Evolutionary conservation across 768 basidiomycete species (phyloP), one percentile per base, ranked within the genome.

Genomic region (Hebeloma cylindrosporum): DNA sequence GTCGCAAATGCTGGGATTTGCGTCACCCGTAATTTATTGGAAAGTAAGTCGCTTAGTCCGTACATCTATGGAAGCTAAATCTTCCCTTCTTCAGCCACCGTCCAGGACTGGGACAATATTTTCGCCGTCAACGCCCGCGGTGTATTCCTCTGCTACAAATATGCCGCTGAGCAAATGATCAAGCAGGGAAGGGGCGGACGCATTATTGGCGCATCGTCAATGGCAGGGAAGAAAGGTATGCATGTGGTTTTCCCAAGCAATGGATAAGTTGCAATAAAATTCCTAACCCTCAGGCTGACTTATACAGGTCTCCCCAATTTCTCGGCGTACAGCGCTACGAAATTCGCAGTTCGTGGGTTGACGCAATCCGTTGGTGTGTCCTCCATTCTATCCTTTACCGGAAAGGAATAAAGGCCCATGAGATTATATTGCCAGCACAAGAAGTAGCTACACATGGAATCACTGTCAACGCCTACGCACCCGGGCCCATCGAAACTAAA

Each of bases 91-190:
- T 28, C 18, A 68, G 76, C 64, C 2, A 53, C 59, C 3, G 39
- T 65, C 2, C 59, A 69, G 5, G 60, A 69, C 0, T 74, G 65
- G 69, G 69, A 82, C 56, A 61, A 54, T 57, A 22, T 65, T 4
- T 65, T 76, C 47, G 64, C 68, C 2, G 63, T 83, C 55, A 85
- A 85, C 54, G 68, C 74, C 48, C 72, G 77, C 38, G 82, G 81
- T 27, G 64, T 72, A 1, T 83, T 78, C 64, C 69, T 78, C 47
- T 83, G 79, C 55, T 84, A 83, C 33, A 79, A 81, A 36, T 70
- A 83, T 47, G 84, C 81, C 1, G 81, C 77, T 14, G 66, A 65
- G 40, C 75, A 78, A 52, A 85, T 86, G 84, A 50, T 62, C 27
- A 70, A 82, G 7, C 77, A 78, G 61, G 71, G 74, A 1, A 63